These are phyloP conservation scores for Metschnikowia dekortorum DNA, from an alignment of 805 yeast genomes.

Conservation along the genomic window DNA sequence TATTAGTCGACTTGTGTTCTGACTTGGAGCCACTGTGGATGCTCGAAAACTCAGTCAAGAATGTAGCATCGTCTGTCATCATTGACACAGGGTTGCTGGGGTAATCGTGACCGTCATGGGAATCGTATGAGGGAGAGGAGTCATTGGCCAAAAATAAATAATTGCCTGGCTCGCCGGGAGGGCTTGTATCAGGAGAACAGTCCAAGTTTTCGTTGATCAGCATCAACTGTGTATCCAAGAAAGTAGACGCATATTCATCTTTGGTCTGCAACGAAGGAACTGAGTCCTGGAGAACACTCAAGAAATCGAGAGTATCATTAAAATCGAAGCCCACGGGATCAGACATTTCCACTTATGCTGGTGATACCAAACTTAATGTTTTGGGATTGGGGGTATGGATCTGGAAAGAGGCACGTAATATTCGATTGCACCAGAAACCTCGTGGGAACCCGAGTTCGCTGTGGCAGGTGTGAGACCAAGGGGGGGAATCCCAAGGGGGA, in stretches of 20 bases:
- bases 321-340: conserved; percentile 2
- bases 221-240: not conserved
- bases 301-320: conserved; percentile 1
- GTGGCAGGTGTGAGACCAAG: too few relatives aligned
- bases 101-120: not conserved
- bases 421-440: not conserved
- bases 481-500: not conserved
- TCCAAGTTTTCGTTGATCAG: conserved; percentile 1
- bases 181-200: not conserved
- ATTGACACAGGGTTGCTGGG: not conserved
- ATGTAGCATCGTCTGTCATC: conserved; percentile 3
- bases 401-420: not conserved
- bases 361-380: not conserved
- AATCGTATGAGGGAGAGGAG: not conserved
- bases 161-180: not conserved
- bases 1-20: not conserved
- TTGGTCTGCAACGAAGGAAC: not conserved
- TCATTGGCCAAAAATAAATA: not conserved
- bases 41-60: conserved; percentile 3
- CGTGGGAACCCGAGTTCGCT: not conserved
- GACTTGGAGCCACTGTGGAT: not conserved
- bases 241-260: not conserved
- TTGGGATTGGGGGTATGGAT: too few relatives aligned
- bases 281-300: conserved; percentile 1
- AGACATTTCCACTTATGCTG: not conserved